Conservation (phyloP, 331 rosid genomes). For the Rhamnella rubrinervis region DNA sequence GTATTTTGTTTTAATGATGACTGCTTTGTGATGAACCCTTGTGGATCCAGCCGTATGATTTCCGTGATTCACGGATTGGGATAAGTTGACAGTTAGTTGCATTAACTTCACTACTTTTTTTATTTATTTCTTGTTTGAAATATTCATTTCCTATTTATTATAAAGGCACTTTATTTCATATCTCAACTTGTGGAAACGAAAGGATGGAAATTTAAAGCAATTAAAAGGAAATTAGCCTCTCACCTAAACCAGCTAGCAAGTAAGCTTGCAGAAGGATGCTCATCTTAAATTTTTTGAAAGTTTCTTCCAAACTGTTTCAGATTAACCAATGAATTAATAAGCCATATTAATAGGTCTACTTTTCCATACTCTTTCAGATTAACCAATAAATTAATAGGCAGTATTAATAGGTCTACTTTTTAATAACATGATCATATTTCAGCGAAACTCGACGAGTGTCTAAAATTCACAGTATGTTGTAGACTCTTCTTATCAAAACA, state of each 20-base stretch:
- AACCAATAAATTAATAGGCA: too few species aligned
- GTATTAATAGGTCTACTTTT: too few species aligned
- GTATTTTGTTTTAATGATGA: slow-evolving; percentile 15
- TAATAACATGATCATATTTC: slow-evolving; percentile 6
- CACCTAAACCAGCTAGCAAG: slow-evolving; percentile 12
- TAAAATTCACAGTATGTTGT: neutral
- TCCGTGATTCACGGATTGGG: slow-evolving; percentile 84
- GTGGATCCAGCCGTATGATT: slow-evolving; percentile 41
- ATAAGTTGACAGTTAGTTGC: slow-evolving; percentile 60
- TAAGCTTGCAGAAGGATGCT: slow-evolving; percentile 30
- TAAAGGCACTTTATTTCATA: slow-evolving; percentile 22
- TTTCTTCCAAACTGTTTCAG: slow-evolving; percentile 16
- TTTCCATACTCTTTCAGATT: neutral
- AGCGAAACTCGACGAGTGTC: slow-evolving; percentile 8
- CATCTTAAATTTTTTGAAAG: slow-evolving; percentile 20
- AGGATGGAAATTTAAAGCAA: slow-evolving; percentile 29
- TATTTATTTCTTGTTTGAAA: slow-evolving; percentile 16
- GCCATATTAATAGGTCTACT: neutral
- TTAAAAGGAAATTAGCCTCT: slow-evolving; percentile 16
- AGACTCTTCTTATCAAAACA: neutral
- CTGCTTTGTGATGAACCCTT: slow-evolving; percentile 34
- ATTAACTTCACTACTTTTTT: slow-evolving; percentile 47
- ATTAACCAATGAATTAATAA: slow-evolving; percentile 23
- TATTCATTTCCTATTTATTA: slow-evolving; percentile 46
- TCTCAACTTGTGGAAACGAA: slow-evolving; percentile 23